Conservation (phyloP, 2,329 filamentous ascomycete genomes). For the Neophaeococcomyces aloes region DNA sequence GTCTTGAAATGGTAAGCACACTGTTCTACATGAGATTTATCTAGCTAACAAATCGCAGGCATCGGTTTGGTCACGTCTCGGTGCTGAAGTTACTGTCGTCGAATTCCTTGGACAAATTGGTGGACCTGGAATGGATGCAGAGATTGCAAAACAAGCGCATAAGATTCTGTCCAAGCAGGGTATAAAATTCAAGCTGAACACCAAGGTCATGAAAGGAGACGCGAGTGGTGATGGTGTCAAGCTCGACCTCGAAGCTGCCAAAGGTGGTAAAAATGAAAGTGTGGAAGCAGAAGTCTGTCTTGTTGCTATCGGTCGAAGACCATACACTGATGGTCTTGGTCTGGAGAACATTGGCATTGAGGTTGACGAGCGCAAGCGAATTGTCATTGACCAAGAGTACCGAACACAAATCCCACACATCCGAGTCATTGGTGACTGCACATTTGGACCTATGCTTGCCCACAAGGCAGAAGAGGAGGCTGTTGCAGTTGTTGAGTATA, state of each 20-base stretch:
- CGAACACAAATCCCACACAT: slow-evolving; percentile 96
- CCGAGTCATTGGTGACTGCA: slow-evolving; percentile 89
- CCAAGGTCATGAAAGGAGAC: slow-evolving; percentile 85
- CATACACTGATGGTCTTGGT: slow-evolving; percentile 83
- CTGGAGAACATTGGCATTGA: slow-evolving; percentile 91
- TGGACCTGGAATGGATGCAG: slow-evolving; percentile 91
- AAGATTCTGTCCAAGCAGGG: slow-evolving; percentile 95
- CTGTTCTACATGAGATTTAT: background rate
- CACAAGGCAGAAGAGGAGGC: slow-evolving; percentile 99
- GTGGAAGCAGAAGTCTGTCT: slow-evolving; percentile 92
- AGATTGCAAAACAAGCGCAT: slow-evolving; percentile 82
- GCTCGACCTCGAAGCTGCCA: slow-evolving; percentile 79
- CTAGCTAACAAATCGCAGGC: slow-evolving; percentile 35
- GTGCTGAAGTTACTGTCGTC: slow-evolving; percentile 89
- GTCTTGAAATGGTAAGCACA: slow-evolving; percentile 73
- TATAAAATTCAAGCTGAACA: slow-evolving; percentile 95
- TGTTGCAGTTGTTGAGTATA: slow-evolving; percentile 89
- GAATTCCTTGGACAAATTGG: slow-evolving; percentile 95
- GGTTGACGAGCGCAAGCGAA: slow-evolving; percentile 81
- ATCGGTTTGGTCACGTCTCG: slow-evolving; percentile 92
- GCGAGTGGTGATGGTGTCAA: slow-evolving; percentile 65
- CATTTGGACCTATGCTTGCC: slow-evolving; percentile 96
- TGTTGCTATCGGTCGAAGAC: slow-evolving; percentile 89
- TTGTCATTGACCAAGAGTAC: slow-evolving; percentile 98
- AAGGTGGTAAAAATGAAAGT: slow-evolving; percentile 89